These are phyloP conservation scores for Penicillium sclerotiorum DNA, from an alignment of 2,329 filamentous ascomycete genomes.

Conservation along the genomic window DNA sequence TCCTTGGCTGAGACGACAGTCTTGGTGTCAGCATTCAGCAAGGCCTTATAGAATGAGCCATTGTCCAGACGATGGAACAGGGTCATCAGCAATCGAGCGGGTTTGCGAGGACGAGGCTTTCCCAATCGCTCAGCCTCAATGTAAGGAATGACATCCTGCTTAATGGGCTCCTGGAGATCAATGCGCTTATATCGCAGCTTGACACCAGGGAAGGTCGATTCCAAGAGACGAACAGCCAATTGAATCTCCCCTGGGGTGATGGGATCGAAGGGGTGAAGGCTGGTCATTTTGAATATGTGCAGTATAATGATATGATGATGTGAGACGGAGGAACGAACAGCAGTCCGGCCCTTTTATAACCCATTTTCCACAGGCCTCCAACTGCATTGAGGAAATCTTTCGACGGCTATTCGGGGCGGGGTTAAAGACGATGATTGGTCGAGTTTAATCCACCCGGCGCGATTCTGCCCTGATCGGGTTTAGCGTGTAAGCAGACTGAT, in stretches of 20 bases:
- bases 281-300: slow-evolving; percentile 19
- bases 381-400: slow-evolving; percentile 22
- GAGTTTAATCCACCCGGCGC: slow-evolving; percentile 11
- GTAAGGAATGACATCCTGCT: slow-evolving; percentile 62
- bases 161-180: slow-evolving; percentile 66
- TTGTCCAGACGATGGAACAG: slow-evolving; percentile 49
- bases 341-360: slow-evolving; percentile 9
- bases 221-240: slow-evolving; percentile 41
- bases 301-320: background rate
- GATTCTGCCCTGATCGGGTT: slow-evolving; percentile 19
- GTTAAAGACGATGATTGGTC: slow-evolving; percentile 16
- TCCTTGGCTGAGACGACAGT: slow-evolving; percentile 43
- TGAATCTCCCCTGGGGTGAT: slow-evolving; percentile 44
- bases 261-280: slow-evolving; percentile 44
- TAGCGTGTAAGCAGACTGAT: slow-evolving; percentile 11
- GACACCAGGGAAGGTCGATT: slow-evolving; percentile 40
- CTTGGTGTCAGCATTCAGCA: slow-evolving; percentile 45
- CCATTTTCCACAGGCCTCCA: background rate
- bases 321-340: background rate
- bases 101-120: slow-evolving; percentile 52
- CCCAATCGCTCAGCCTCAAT: slow-evolving; percentile 63
- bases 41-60: slow-evolving; percentile 46
- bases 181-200: slow-evolving; percentile 63
- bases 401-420: slow-evolving; percentile 15
- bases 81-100: slow-evolving; percentile 56